phyloP scores from a whole-genome alignment of 768 basidiomycete species.

The Lactarius sanguifluus region DNA sequence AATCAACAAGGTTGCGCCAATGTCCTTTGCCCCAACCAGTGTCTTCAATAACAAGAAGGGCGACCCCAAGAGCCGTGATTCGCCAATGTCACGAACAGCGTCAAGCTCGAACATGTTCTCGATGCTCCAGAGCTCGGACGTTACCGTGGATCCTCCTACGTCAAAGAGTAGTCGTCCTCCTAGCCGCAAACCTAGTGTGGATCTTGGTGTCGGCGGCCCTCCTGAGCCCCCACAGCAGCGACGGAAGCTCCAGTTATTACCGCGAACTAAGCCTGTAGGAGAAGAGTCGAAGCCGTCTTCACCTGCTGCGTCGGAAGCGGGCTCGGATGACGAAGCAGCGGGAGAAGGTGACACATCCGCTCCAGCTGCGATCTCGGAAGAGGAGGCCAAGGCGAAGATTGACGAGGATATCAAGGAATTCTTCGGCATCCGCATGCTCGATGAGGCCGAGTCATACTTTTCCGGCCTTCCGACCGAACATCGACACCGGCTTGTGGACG shows the following conservation, averaged over 20 bases:
- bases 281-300: slow-evolving; percentile 40
- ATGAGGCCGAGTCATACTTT: slow-evolving; percentile 89
- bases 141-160: slow-evolving; percentile 47
- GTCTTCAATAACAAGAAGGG: slow-evolving; percentile 79
- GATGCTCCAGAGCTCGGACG: slow-evolving; percentile 68
- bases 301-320: slow-evolving; percentile 50
- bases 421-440: slow-evolving; percentile 77
- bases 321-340: slow-evolving; percentile 48
- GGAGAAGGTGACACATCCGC: slow-evolving; percentile 33
- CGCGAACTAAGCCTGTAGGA: slow-evolving; percentile 71
- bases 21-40: slow-evolving; percentile 82
- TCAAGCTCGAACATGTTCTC: slow-evolving; percentile 88
- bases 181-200: slow-evolving; percentile 52
- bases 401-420: slow-evolving; percentile 84
- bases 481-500: slow-evolving; percentile 67
- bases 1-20: slow-evolving; percentile 63
- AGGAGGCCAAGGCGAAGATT: slow-evolving; percentile 71
- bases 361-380: slow-evolving; percentile 56
- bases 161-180: slow-evolving; percentile 53
- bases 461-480: slow-evolving; percentile 63
- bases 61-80: slow-evolving; percentile 53
- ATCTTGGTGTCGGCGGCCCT: slow-evolving; percentile 45
- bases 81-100: slow-evolving; percentile 71
- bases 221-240: slow-evolving; percentile 57
- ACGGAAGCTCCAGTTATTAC: slow-evolving; percentile 70